These are phyloP conservation scores for Xylaria intraflava DNA, from an alignment of 495 filamentous ascomycete genomes.

Conservation along the genomic window DNA sequence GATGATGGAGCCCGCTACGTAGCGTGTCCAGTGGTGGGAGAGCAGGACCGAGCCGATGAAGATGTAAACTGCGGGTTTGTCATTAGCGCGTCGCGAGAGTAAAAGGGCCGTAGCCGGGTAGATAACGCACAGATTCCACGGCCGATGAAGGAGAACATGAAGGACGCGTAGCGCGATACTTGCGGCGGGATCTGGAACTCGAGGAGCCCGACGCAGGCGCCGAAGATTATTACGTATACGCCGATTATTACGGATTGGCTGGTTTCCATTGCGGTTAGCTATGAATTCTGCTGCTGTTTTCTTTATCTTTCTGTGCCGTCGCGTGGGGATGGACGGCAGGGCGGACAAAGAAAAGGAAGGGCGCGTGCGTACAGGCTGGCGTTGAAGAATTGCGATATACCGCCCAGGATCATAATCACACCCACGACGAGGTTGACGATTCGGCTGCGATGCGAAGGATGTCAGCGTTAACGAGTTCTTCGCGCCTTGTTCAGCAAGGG, in stretches of 20 bases:
- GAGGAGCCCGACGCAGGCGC: conserved; percentile 61
- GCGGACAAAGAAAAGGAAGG: background rate
- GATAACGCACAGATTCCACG: conserved; percentile 82
- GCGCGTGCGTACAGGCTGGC: conserved; percentile 44
- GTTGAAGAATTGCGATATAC: conserved; percentile 80
- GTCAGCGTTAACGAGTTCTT: conserved; percentile 14
- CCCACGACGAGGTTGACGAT: conserved; percentile 88
- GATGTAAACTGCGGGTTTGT: conserved; percentile 68
- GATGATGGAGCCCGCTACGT: conserved; percentile 64
- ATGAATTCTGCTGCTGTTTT: background rate
- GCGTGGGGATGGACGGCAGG: background rate
- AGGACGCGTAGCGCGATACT: conserved; percentile 85
- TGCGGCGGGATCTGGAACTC: conserved; percentile 96
- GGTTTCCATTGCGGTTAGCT: conserved; percentile 3
- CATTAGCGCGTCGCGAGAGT: background rate
- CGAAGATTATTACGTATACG: conserved; percentile 82
- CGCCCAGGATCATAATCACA: conserved; percentile 82
- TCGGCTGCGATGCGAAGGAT: conserved; percentile 51
- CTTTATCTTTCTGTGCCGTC: background rate
- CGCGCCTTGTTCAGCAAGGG: background rate
- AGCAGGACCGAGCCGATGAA: conserved; percentile 85
- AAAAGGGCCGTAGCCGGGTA: background rate
- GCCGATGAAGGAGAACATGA: conserved; percentile 95
- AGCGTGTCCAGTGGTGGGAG: conserved; percentile 48
- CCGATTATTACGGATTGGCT: conserved; percentile 70